A percentile compares a stretch with the other conserved stretches of the same genome.
These are phyloP conservation scores for Aspergillus neoniger DNA, from an alignment of 2,329 filamentous ascomycete genomes.

Conservation along the genomic window DNA sequence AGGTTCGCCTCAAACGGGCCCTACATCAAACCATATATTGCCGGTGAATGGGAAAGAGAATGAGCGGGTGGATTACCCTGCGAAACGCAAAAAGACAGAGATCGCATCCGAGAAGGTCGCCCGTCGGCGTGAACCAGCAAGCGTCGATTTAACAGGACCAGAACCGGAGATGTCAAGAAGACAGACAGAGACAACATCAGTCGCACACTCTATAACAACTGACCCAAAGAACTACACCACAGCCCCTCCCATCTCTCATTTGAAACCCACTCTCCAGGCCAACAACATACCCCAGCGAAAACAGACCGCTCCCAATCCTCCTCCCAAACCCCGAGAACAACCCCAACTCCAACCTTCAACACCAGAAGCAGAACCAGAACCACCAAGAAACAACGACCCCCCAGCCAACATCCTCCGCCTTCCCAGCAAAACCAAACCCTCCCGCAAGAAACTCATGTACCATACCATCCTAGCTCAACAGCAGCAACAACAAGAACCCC, in stretches of 20 bases:
- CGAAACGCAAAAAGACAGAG: conserved; percentile 36
- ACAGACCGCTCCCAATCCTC: neutral
- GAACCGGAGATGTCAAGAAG: neutral
- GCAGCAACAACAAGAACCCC: conserved; percentile 1
- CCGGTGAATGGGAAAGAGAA: conserved; percentile 9
- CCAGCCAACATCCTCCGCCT: conserved; percentile 35
- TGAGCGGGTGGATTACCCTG: conserved; percentile 25
- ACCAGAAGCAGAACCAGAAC: neutral
- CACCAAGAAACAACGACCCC: conserved; percentile 1
- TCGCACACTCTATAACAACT: too few species aligned
- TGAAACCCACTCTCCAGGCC: neutral
- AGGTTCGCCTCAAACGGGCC: conserved; percentile 65
- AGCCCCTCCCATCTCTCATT: neutral
- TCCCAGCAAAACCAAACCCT: conserved; percentile 29
- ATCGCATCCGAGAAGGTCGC: conserved; percentile 10
- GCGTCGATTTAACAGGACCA: conserved; percentile 26
- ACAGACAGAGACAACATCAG: neutral
- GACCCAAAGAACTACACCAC: too few species aligned
- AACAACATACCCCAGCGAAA: neutral
- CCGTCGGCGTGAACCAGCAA: conserved; percentile 11
- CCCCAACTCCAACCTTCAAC: neutral
- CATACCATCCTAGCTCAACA: conserved; percentile 25
- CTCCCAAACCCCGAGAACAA: conserved; percentile 4
- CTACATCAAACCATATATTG: conserved; percentile 18
- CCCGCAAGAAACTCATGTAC: conserved; percentile 49